Evolutionary conservation across 768 basidiomycete genomes (phyloP).

Genomic region (Kwoniella botswanensis): DNA sequence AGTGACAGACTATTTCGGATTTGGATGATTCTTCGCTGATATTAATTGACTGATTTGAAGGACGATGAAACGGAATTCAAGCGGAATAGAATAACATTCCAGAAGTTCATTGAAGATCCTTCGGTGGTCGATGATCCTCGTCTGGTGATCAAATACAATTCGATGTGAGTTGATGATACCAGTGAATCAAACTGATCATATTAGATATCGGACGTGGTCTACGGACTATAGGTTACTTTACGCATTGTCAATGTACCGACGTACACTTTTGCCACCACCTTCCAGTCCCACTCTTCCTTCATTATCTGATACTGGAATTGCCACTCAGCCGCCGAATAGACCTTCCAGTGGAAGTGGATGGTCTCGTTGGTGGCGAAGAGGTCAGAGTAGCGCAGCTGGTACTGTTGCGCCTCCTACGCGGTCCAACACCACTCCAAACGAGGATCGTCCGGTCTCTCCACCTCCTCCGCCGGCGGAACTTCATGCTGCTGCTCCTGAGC

Average conservation of each 20-base stretch:
- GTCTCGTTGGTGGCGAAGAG: slow-evolving; percentile 58
- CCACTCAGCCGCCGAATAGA: slow-evolving; percentile 10
- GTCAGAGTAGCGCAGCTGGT: slow-evolving; percentile 31
- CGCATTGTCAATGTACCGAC: slow-evolving; percentile 74
- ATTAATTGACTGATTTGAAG: slow-evolving; percentile 55
- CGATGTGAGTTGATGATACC: slow-evolving; percentile 63
- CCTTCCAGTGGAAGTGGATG: slow-evolving; percentile 52
- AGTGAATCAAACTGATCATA: slow-evolving; percentile 1
- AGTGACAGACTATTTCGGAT: not conserved
- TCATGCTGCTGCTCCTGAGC: not conserved
- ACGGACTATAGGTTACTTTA: slow-evolving; percentile 77
- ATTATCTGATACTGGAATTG: slow-evolving; percentile 24
- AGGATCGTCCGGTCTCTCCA: slow-evolving; percentile 8
- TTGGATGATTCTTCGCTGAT: slow-evolving; percentile 37
- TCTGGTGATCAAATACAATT: slow-evolving; percentile 76
- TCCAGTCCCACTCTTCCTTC: slow-evolving; percentile 16
- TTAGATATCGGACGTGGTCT: slow-evolving; percentile 75
- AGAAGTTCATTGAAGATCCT: slow-evolving; percentile 70
- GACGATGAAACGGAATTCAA: slow-evolving; percentile 67
- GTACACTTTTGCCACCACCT: slow-evolving; percentile 53
- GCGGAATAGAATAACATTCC: slow-evolving; percentile 68
- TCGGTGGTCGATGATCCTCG: slow-evolving; percentile 67
- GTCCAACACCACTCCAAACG: slow-evolving; percentile 4
- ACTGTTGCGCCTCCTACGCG: slow-evolving; percentile 9
- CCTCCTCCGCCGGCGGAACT: not conserved